Evolutionary conservation across 106 monocot genomes (phyloP), one percentile per base, ranked within the genome.

Genomic region (Platanthera guangdongensis): DNA sequence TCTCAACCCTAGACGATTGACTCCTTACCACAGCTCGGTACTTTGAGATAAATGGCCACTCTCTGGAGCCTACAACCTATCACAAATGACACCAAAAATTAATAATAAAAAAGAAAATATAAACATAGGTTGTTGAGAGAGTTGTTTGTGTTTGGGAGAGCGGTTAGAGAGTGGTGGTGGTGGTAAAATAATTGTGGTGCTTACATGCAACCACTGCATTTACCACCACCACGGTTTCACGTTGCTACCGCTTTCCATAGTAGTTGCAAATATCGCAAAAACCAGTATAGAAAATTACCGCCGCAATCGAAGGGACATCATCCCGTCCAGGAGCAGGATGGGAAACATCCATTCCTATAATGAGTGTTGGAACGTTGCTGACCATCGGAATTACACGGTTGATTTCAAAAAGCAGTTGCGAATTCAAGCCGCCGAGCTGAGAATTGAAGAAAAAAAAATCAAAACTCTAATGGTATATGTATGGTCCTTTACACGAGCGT

Each of bases 371-470:
- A 55, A 75, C 2, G 13, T 13, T 48, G n/a, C 75, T 75, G 49
- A 81, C 68, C 45, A 51, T 68, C 3, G 80, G 80, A 70, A 69
- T 46, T 1, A 46, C 45, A 53, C 81, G 84, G 5, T 80, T 63
- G 11, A 78, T 50, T 76, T 97, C 96, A 77, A 87, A 71, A 49
- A 74, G 75, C 47, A 97, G 64, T 51, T 88, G 76, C 1, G 96
- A 93, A 72, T 97, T 97, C 9, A 97, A 72, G n/a, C 96, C 96
- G 74, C 90, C 96, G 14, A 97, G 80, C 96, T 97, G 82, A 72
- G 16, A 74, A 11, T 9, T 32, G 6, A 75, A 73, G 12, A 2
- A 39, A 39, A 39, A 39, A 25, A 25, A 25, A 25, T 46, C 2
- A 39, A 39, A 39, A 39, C 39, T 39, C 25, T 25, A 25, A 25